These are phyloP conservation scores for Cercophora scortea DNA, from an alignment of 495 filamentous ascomycete genomes.

Conservation along the genomic window DNA sequence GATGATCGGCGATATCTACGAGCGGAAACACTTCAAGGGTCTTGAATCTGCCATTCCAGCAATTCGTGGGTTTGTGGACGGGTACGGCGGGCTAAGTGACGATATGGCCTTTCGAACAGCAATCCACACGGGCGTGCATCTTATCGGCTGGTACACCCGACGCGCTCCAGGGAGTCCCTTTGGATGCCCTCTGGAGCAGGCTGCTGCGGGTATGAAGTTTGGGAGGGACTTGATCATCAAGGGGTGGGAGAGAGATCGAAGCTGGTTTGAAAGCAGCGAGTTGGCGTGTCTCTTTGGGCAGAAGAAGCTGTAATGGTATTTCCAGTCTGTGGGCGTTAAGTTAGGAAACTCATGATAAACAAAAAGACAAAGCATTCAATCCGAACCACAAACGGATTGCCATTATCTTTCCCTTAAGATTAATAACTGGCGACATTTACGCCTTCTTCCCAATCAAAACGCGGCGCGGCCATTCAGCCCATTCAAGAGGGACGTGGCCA, in stretches of 20 bases:
- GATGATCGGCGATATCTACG: conserved; percentile 48
- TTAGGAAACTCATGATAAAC: no score
- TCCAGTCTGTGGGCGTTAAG: no score
- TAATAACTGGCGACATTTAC: no score
- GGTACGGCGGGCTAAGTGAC: conserved; percentile 36
- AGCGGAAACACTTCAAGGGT: conserved; percentile 40
- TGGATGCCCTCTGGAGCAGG: conserved; percentile 31
- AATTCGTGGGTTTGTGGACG: conserved; percentile 34
- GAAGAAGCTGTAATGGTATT: no score
- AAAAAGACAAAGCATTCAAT: no score
- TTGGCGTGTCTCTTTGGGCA: no score
- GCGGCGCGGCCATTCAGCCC: no score
- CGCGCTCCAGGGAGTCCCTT: conserved; percentile 23
- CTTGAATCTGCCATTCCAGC: conserved; percentile 34
- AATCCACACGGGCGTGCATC: conserved; percentile 46
- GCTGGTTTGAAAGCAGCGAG: conserved; percentile 25
- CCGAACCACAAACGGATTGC: no score
- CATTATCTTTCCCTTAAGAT: no score
- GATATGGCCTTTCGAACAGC: conserved; percentile 42
- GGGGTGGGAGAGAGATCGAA: conserved; percentile 37
- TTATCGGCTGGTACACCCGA: conserved; percentile 29
- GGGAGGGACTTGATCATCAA: conserved; percentile 41
- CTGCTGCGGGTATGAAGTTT: conserved; percentile 32
- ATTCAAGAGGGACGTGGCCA: no score
- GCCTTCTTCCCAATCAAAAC: no score